Percentiles rank a stretch among this genome's conserved stretches.
phyloP scores from a whole-genome alignment of 108 stramenopile genomes.

The Pseudonitzschia delicatissima region DNA sequence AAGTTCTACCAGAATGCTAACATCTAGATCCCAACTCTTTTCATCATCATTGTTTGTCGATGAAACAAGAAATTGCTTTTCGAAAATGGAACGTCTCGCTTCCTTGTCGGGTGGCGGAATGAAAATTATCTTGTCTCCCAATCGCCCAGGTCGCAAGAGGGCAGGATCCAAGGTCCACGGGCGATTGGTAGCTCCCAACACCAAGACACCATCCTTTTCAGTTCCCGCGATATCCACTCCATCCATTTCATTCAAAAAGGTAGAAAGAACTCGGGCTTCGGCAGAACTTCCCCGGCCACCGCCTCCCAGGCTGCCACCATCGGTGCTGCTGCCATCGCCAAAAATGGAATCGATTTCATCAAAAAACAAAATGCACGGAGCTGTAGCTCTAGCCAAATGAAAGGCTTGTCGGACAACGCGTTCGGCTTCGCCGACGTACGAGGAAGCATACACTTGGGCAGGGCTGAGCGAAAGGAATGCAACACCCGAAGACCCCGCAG shows the following conservation, averaged over 20 bases:
- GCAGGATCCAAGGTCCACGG: constrained; percentile 82
- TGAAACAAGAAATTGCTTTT: constrained; percentile 50
- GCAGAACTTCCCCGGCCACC: constrained; percentile 75
- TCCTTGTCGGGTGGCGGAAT: constrained; percentile 90
- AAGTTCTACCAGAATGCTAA: constrained; percentile 51
- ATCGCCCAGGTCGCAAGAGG: constrained; percentile 80
- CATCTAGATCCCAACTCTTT: constrained; percentile 12
- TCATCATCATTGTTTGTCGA: constrained; percentile 27
- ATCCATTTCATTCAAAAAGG: constrained; percentile 98
- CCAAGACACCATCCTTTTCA: constrained; percentile 82
- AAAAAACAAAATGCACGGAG: constrained; percentile 97
- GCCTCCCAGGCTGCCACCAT: constrained; percentile 14
- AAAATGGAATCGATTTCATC: constrained; percentile 98
- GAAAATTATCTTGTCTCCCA: constrained; percentile 84
- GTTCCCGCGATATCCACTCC: constrained; percentile 72
- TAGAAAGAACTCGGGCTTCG: constrained; percentile 86
- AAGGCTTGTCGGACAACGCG: constrained; percentile 91
- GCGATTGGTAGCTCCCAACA: constrained; percentile 80
- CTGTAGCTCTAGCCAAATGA: constrained; percentile 86
- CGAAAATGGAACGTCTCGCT: constrained; percentile 86
- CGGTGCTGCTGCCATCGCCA: constrained; percentile 26
- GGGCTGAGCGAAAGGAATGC: constrained; percentile 94
- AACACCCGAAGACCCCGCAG: constrained; percentile 87
- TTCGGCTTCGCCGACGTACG: constrained; percentile 98
- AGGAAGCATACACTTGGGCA: constrained; percentile 90